A percentile compares a stretch with the other conserved stretches of the same genome.
Evolutionary conservation across 768 basidiomycete species (phyloP).

Genomic region (Podaxis pistillaris): DNA sequence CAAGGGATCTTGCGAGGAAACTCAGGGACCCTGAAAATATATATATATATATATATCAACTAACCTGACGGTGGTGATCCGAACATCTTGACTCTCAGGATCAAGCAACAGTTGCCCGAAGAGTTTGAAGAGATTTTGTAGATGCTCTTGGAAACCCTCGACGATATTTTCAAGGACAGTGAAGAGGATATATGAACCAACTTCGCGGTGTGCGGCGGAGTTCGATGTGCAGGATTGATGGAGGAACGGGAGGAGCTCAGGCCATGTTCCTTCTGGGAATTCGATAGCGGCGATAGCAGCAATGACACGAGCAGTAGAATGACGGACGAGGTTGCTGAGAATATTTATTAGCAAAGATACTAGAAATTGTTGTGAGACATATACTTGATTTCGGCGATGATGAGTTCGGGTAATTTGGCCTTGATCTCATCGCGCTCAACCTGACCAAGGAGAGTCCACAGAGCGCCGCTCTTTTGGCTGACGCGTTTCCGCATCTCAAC

Average conservation of each 20-base stretch:
- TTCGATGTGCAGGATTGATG: slow-evolving; percentile 71
- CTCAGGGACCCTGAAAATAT: slow-evolving; percentile 10
- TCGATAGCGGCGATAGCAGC: slow-evolving; percentile 92
- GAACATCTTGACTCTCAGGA: slow-evolving; percentile 84
- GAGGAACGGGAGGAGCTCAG: slow-evolving; percentile 85
- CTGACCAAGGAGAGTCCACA: slow-evolving; percentile 76
- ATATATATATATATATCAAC: slow-evolving; percentile 16
- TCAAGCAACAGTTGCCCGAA: slow-evolving; percentile 74
- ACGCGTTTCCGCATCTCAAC: slow-evolving; percentile 97
- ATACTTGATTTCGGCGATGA: slow-evolving; percentile 76
- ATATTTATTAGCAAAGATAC: slow-evolving; percentile 18
- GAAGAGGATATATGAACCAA: slow-evolving; percentile 85
- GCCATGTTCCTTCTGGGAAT: slow-evolving; percentile 77
- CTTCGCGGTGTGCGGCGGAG: slow-evolving; percentile 79
- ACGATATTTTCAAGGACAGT: slow-evolving; percentile 91
- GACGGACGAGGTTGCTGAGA: slow-evolving; percentile 81
- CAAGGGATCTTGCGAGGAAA: slow-evolving; percentile 63
- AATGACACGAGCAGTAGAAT: slow-evolving; percentile 89
- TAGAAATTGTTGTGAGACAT: slow-evolving; percentile 12
- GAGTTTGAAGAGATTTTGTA: slow-evolving; percentile 74
- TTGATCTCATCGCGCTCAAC: slow-evolving; percentile 83
- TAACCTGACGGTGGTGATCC: slow-evolving; percentile 84
- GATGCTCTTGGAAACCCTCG: slow-evolving; percentile 81
- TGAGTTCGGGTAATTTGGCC: slow-evolving; percentile 71
- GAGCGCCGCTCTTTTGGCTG: slow-evolving; percentile 68